A percentile compares a stretch with the other conserved stretches of the same genome.
Evolutionary conservation across 106 monocot species (phyloP).

Genomic region (Acanthochlamys bracteata): DNA sequence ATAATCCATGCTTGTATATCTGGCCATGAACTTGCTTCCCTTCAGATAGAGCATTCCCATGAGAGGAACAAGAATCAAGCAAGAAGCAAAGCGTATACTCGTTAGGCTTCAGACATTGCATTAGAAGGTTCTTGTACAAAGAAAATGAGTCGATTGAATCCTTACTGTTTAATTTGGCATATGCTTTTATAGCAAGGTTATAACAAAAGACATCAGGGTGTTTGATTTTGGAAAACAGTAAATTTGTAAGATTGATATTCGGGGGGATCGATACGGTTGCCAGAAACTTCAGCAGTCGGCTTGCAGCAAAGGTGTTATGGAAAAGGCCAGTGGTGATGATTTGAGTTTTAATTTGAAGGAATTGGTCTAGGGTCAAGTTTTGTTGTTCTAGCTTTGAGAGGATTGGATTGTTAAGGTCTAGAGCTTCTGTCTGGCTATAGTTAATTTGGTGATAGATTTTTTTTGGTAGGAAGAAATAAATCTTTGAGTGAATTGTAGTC

Average conservation of each 20-base stretch:
- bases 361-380: slow-evolving; percentile 9
- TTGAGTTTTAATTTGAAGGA: slow-evolving; percentile 29
- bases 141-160: slow-evolving; percentile 19
- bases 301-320: slow-evolving; percentile 21
- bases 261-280: background rate
- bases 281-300: slow-evolving; percentile 26
- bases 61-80: slow-evolving; percentile 23
- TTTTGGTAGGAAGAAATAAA: background rate
- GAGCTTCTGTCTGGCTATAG: background rate
- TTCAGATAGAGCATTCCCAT: background rate
- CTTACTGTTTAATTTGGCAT: slow-evolving; percentile 5
- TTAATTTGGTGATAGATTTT: background rate
- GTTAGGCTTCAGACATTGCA: slow-evolving; percentile 19
- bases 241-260: slow-evolving; percentile 8
- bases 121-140: slow-evolving; percentile 19
- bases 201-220: slow-evolving; percentile 23
- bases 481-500: background rate
- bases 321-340: slow-evolving; percentile 25
- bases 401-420: slow-evolving; percentile 11
- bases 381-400: slow-evolving; percentile 14
- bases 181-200: slow-evolving; percentile 24
- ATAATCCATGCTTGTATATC: slow-evolving; percentile 19
- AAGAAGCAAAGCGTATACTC: slow-evolving; percentile 50
- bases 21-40: slow-evolving; percentile 29
- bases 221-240: slow-evolving; percentile 27